These are phyloP conservation scores for Aphanomyces cochlioides DNA, from an alignment of 352 stramenopile genomes.

Conservation along the genomic window DNA sequence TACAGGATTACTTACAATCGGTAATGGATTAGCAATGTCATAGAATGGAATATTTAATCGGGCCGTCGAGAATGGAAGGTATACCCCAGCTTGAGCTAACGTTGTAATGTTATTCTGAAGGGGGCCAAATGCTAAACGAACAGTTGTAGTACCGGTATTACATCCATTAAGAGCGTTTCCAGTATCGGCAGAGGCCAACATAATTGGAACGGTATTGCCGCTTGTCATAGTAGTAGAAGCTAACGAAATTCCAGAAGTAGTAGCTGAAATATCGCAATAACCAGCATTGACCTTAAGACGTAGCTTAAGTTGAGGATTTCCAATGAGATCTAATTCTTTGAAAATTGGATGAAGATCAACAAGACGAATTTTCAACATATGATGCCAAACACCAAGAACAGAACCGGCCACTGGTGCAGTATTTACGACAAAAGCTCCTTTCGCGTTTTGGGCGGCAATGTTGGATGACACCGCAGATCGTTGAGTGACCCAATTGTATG, in stretches of 20 bases:
- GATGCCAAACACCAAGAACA: conserved; percentile 27
- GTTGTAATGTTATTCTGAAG: conserved; percentile 27
- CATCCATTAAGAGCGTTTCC: conserved; percentile 28
- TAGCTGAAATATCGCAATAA: conserved; percentile 23
- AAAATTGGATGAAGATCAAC: conserved; percentile 33
- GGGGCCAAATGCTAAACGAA: conserved; percentile 28
- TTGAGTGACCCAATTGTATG: conserved; percentile 6
- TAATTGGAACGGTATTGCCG: conserved; percentile 31
- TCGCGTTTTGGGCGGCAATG: conserved; percentile 10
- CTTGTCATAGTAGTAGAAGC: conserved; percentile 24
- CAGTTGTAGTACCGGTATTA: not conserved
- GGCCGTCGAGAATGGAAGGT: conserved; percentile 26
- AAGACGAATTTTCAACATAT: conserved; percentile 36
- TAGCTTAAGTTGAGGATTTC: conserved; percentile 33
- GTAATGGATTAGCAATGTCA: conserved; percentile 32
- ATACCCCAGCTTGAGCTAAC: not conserved
- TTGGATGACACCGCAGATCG: not conserved
- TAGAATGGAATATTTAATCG: conserved; percentile 38
- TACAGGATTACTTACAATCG: conserved; percentile 34
- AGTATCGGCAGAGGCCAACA: conserved; percentile 24
- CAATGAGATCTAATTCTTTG: conserved; percentile 34
- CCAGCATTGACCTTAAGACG: conserved; percentile 25
- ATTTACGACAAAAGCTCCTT: conserved; percentile 12
- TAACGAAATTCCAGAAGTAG: not conserved
- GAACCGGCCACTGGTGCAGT: conserved; percentile 19